Percentiles rank a stretch among this genome's conserved stretches.
phyloP scores from a whole-genome alignment of 192 early-diverging fungal species.

The Podila clonocystis region DNA sequence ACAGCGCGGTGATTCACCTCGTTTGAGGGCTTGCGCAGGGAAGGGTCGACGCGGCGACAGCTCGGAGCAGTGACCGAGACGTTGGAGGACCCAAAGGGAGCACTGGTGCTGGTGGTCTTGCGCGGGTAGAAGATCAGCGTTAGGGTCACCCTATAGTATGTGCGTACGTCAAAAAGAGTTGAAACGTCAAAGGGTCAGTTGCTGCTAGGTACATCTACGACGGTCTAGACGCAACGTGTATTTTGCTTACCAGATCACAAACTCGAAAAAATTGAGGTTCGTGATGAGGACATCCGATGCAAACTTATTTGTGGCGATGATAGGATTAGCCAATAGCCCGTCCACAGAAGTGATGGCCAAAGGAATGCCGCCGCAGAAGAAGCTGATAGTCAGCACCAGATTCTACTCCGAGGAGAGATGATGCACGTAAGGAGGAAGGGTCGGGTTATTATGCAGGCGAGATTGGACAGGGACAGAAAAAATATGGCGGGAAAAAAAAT shows the following conservation, averaged over 20 bases:
- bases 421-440: constrained; percentile 1
- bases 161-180: too few relatives aligned
- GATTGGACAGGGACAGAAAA: not conserved
- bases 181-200: not conserved
- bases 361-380: constrained; percentile 25
- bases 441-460: not conserved
- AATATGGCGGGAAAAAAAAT: constrained; percentile 9
- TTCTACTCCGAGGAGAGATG: constrained; percentile 11
- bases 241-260: constrained; percentile 42
- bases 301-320: constrained; percentile 33
- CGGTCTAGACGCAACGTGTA: not conserved
- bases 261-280: constrained; percentile 48
- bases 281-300: constrained; percentile 47
- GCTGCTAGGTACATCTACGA: too few relatives aligned
- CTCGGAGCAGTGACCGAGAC: not conserved
- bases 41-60: not conserved
- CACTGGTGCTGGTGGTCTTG: constrained; percentile 13
- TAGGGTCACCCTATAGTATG: constrained; percentile 26
- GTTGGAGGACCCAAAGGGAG: constrained; percentile 17
- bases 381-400: constrained; percentile 31
- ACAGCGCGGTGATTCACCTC: not conserved
- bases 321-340: constrained; percentile 16
- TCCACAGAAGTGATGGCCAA: constrained; percentile 30
- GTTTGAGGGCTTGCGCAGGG: not conserved
- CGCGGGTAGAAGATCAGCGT: constrained; percentile 48